phyloP scores from a whole-genome alignment of 1,284 basidiomycete genomes.

The Cryptococcus hybrid region DNA sequence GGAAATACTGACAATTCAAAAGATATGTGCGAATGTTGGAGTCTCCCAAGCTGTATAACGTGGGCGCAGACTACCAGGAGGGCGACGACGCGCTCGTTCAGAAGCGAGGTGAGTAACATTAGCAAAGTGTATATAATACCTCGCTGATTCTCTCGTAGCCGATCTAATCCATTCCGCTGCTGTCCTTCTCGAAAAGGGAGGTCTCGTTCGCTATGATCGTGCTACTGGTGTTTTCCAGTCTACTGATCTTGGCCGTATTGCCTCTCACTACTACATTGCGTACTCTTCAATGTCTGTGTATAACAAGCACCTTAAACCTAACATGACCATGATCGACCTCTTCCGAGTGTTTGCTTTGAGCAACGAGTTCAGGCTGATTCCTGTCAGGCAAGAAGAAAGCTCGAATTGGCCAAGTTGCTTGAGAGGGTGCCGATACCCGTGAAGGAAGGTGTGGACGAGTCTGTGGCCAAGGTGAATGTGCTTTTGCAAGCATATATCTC shows the following conservation, averaged over 20 bases:
- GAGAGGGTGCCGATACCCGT: constrained; percentile 97
- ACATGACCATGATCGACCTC: constrained; percentile 84
- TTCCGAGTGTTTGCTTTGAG: constrained; percentile 96
- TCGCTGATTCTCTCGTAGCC: constrained; percentile 49
- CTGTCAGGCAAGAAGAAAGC: constrained; percentile 80
- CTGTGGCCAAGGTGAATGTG: constrained; percentile 96
- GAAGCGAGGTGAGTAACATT: constrained; percentile 59
- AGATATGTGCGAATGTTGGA: constrained; percentile 97
- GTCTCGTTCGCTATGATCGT: constrained; percentile 91
- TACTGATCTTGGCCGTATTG: constrained; percentile 90
- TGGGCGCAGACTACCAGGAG: constrained; percentile 87
- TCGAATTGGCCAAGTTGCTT: constrained; percentile 87
- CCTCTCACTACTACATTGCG: constrained; percentile 95
- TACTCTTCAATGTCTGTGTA: constrained; percentile 96
- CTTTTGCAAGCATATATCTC: constrained; percentile 94
- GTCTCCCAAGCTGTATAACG: constrained; percentile 82
- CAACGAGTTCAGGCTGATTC: constrained; percentile 95
- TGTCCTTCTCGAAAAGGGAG: constrained; percentile 89
- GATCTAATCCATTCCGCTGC: constrained; percentile 95
- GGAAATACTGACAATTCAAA: neutral
- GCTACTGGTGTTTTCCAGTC: constrained; percentile 83
- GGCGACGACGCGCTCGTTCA: constrained; percentile 76
- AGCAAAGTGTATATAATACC: neutral
- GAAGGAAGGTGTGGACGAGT: constrained; percentile 95
- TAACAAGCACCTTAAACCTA: constrained; percentile 88